Base-by-base conservation (phyloP, 2,329 filamentous ascomycete species). In the Macroventuria anomochaeta region DNA sequence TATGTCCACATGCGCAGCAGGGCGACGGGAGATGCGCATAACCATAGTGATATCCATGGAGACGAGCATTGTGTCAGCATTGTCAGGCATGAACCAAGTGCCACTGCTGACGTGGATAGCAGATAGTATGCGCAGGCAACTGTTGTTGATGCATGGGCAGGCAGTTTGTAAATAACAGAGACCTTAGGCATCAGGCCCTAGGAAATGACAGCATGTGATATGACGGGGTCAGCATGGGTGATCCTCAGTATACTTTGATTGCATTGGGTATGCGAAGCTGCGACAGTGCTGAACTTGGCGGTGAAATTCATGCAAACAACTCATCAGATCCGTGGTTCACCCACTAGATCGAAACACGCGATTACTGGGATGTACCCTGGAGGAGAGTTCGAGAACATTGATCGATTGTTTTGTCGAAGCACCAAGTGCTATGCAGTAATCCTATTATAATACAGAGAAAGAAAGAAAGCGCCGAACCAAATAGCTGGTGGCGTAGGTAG, bases 391-490 rank as follows among this genome's bases (percentile, higher is more conserved):
- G 38, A 60, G 43, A 55, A 42, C 54, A 57, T 67, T 61, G 59
- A 63, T 57, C 44, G 49, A 59, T 55, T 47, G 44, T 54, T 39
- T 50, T 53, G 51, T 57, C 52, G 42, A 61, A 66, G 63, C 63
- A 60, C 56, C 42, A 13, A 18, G 48, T 61, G 68, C 66, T 51
- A 60, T 52, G 60, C 61, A 56, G 37, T 33, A 49, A 49, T 49
- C 39, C 53, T 62, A 60, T 58, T 71, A 72, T 69, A 51, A 43
- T 71, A 71, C 67, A 71, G 43, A 59, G 46, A 55, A 63, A 38
- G 51, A 61, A 34, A 58, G 44, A 61, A 63, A 51, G 33, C 39
- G 44, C 44, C 36, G 26, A 40, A 15, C 50, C 43, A 47, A 41
- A 17, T 43, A 29, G 15, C 2, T 53, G 44, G 36, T 48, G 51